Conservation (phyloP, 1,284 basidiomycete genomes). For the Ganoderma multipileum region DNA sequence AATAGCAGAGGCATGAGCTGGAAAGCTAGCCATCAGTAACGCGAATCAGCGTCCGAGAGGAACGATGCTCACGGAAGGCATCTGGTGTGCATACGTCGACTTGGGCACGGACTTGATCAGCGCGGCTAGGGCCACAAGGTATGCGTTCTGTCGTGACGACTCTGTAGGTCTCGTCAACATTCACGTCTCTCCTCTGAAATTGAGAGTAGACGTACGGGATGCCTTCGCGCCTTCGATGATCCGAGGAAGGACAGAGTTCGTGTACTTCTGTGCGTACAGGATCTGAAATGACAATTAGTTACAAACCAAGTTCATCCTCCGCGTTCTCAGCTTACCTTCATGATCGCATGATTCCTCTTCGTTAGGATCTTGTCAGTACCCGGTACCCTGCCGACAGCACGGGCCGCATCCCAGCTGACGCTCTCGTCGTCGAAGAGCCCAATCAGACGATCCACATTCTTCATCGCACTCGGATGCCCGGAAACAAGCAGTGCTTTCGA, state of each 20-base stretch:
- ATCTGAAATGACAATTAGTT: conserved; percentile 55
- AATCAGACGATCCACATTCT: conserved; percentile 71
- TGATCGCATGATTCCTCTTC: conserved; percentile 78
- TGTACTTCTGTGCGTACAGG: conserved; percentile 86
- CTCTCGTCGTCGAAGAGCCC: conserved; percentile 67
- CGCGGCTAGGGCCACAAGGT: conserved; percentile 86
- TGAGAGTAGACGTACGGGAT: conserved; percentile 44
- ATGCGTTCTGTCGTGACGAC: conserved; percentile 63
- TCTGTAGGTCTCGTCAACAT: conserved; percentile 40
- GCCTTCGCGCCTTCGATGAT: conserved; percentile 70
- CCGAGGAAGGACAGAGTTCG: conserved; percentile 77
- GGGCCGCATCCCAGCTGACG: conserved; percentile 75
- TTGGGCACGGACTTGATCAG: conserved; percentile 86
- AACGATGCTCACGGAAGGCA: conserved; percentile 64
- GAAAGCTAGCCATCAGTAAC: conserved; percentile 8
- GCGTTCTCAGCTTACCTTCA: conserved; percentile 60
- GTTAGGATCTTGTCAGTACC: conserved; percentile 67
- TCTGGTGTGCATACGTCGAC: conserved; percentile 70
- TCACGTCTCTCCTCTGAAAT: neutral
- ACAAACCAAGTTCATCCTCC: neutral
- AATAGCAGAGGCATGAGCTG: conserved; percentile 91
- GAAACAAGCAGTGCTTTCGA: conserved; percentile 82
- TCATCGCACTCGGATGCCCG: conserved; percentile 64
- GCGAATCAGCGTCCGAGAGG: conserved; percentile 1
- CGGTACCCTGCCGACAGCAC: conserved; percentile 73